These are phyloP conservation scores for Wickerhamiella spandovensis DNA, from an alignment of 805 yeast species.

Conservation along the genomic window DNA sequence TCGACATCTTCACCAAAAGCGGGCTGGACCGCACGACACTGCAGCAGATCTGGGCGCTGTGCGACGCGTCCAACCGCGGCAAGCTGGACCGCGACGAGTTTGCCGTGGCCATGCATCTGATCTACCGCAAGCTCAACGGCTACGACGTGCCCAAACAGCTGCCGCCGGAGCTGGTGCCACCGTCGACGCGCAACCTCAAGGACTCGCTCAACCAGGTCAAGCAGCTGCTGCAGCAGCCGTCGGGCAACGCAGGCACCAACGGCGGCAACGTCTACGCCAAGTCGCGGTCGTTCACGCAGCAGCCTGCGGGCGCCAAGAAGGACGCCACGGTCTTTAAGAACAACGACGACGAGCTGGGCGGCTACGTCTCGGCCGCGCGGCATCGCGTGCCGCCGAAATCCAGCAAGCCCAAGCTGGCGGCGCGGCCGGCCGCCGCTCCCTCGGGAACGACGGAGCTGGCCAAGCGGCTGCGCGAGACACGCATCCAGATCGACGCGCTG, in stretches of 20 bases:
- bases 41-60: slow-evolving; percentile 81
- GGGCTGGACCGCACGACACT: slow-evolving; percentile 77
- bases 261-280: slow-evolving; percentile 19
- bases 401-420: not conserved
- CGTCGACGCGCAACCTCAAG: slow-evolving; percentile 61
- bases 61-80: slow-evolving; percentile 74
- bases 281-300: slow-evolving; percentile 26
- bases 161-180: slow-evolving; percentile 86
- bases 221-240: slow-evolving; percentile 31
- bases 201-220: slow-evolving; percentile 62
- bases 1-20: slow-evolving; percentile 76
- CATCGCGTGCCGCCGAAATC: slow-evolving; percentile 30
- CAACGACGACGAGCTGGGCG: slow-evolving; percentile 50
- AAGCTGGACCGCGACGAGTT: slow-evolving; percentile 79
- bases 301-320: slow-evolving; percentile 18
- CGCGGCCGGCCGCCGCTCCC: slow-evolving; percentile 3
- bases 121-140: slow-evolving; percentile 82
- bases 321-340: slow-evolving; percentile 55
- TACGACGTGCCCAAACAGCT: slow-evolving; percentile 66
- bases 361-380: slow-evolving; percentile 49
- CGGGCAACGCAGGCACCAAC: not conserved
- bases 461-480: slow-evolving; percentile 57
- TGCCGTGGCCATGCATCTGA: slow-evolving; percentile 94
- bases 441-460: slow-evolving; percentile 41
- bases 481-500: slow-evolving; percentile 53